Conservation (phyloP, 2,329 filamentous ascomycete species). For the Simplicillium sp. region DNA sequence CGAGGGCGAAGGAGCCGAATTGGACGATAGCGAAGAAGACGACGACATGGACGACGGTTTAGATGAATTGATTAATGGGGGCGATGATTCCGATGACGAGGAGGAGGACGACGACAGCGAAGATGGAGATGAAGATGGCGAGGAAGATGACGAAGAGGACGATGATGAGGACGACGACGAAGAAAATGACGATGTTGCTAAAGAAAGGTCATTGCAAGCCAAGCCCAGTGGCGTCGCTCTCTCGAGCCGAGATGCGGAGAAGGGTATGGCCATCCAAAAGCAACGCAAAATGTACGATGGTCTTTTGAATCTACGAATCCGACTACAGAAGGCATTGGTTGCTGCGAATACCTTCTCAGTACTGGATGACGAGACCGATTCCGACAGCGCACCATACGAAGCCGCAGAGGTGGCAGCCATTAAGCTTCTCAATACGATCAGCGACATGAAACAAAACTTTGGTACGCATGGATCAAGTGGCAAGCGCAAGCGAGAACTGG, state of each 20-base stretch:
- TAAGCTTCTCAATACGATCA: slow-evolving; percentile 74
- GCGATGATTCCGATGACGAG: slow-evolving; percentile 25
- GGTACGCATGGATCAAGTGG: slow-evolving; percentile 38
- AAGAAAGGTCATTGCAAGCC: slow-evolving; percentile 12
- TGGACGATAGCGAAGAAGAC: slow-evolving; percentile 22
- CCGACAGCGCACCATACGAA: slow-evolving; percentile 47
- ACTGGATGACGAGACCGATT: slow-evolving; percentile 26
- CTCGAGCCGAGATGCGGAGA: slow-evolving; percentile 55
- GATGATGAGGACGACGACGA: slow-evolving; percentile 26
- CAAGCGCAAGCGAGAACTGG: slow-evolving; percentile 52
- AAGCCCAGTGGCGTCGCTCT: slow-evolving; percentile 22
- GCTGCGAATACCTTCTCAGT: slow-evolving; percentile 65
- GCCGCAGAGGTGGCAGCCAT: slow-evolving; percentile 81
- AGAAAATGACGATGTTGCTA: slow-evolving; percentile 25
- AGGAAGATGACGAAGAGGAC: slow-evolving; percentile 21
- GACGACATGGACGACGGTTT: slow-evolving; percentile 23
- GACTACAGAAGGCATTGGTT: slow-evolving; percentile 82
- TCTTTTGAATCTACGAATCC: slow-evolving; percentile 81
- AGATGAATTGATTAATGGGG: slow-evolving; percentile 22
- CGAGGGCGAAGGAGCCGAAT: slow-evolving; percentile 21
- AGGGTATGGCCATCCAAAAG: slow-evolving; percentile 76
- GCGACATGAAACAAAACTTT: slow-evolving; percentile 56
- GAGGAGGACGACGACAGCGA: slow-evolving; percentile 28
- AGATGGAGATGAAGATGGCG: slow-evolving; percentile 20
- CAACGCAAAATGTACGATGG: slow-evolving; percentile 83